A percentile compares a stretch with the other conserved stretches of the same genome.
phyloP scores from a whole-genome alignment of 2,329 filamentous ascomycete genomes.

The Penicillium sp. region DNA sequence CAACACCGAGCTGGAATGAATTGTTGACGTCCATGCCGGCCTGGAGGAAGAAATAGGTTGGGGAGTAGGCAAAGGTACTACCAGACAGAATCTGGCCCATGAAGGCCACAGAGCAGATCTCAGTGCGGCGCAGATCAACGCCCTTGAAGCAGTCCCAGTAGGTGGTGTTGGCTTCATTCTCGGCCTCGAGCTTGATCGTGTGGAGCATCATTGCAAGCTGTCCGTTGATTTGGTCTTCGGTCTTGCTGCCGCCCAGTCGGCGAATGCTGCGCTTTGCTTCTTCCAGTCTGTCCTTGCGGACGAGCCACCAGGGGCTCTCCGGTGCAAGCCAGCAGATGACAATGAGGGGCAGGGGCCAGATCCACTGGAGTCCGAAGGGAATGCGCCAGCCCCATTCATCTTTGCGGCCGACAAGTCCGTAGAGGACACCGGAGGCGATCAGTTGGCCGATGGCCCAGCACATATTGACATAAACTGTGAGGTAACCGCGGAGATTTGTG shows the following conservation, averaged over 20 bases:
- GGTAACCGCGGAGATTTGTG: conserved; percentile 29
- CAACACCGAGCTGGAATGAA: conserved; percentile 44
- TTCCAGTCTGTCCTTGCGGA: conserved; percentile 23
- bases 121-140: conserved; percentile 40
- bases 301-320: conserved; percentile 30
- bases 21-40: conserved; percentile 37
- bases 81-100: conserved; percentile 40
- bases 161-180: conserved; percentile 28
- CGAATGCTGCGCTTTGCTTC: conserved; percentile 24
- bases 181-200: conserved; percentile 37
- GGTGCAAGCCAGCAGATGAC: conserved; percentile 24
- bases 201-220: conserved; percentile 39
- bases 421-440: conserved; percentile 31
- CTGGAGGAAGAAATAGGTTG: conserved; percentile 42
- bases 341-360: conserved; percentile 27
- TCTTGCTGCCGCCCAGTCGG: conserved; percentile 23
- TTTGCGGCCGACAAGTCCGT: conserved; percentile 30
- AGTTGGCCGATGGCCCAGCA: conserved; percentile 40
- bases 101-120: conserved; percentile 42
- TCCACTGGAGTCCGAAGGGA: conserved; percentile 34
- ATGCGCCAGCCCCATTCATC: conserved; percentile 42
- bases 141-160: conserved; percentile 36
- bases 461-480: conserved; percentile 41
- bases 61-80: conserved; percentile 36
- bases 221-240: conserved; percentile 24